Evolutionary conservation across 2,329 filamentous ascomycete species (phyloP).

Genomic region (Pseudogymnoascus verrucosus): DNA sequence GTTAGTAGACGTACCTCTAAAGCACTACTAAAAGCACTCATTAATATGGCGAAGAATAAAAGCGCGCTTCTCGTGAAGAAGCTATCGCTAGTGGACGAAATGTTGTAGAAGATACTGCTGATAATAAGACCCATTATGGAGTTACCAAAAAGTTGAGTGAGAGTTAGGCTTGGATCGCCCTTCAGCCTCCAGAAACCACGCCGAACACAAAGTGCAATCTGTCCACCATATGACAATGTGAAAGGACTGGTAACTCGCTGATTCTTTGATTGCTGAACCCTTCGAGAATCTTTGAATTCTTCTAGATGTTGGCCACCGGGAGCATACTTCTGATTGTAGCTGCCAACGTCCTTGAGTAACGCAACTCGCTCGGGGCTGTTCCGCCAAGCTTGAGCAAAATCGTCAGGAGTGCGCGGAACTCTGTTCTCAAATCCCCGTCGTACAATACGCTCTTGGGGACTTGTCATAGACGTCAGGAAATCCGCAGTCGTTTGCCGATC

Average conservation of each 20-base stretch:
- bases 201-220: too few species aligned
- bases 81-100: conserved; percentile 37
- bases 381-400: too few species aligned
- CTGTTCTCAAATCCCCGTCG: too few species aligned
- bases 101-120: conserved; percentile 26
- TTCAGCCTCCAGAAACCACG: conserved; percentile 58
- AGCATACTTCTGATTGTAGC: conserved; percentile 18
- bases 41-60: too few species aligned
- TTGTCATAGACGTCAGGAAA: too few species aligned
- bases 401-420: too few species aligned
- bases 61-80: conserved; percentile 47
- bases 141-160: conserved; percentile 51
- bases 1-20: conserved; percentile 52
- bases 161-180: conserved; percentile 54
- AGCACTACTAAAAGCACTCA: conserved; percentile 24
- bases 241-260: conserved; percentile 18
- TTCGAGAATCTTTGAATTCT: conserved; percentile 30
- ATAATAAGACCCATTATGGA: conserved; percentile 50
- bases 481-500: too few species aligned
- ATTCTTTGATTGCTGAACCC: too few species aligned
- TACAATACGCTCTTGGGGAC: too few species aligned
- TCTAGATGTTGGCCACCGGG: conserved; percentile 23
- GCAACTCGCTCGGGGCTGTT: conserved; percentile 25
- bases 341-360: conserved; percentile 39
- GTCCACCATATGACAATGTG: too few species aligned